Evolutionary conservation across 2,329 filamentous ascomycete species (phyloP), one percentile per base, ranked within the genome.

Genomic region (Diaporthe vexans): DNA sequence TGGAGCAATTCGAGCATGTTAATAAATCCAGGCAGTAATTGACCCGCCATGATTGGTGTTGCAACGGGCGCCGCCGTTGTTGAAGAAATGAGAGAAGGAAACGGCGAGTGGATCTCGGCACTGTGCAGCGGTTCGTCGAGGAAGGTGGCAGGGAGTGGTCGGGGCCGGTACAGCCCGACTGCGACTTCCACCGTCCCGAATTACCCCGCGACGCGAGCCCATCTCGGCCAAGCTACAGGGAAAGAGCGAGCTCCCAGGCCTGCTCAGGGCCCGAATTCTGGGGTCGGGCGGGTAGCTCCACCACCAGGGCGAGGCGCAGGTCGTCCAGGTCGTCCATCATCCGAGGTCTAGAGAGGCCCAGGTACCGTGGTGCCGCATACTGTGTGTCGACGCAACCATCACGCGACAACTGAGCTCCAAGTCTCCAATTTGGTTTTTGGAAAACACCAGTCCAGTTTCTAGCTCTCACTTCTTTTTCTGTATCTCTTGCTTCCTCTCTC

Each of bases 151-250:
- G 21, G 11, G 8, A 11, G 9, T 24, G 43, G 46, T 52, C 61
- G 61, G 61, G 63, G 63, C 63, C 63, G 63, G 63, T 24, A 4
- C 63, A 52, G 63, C 63, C 63, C 63, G 63, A 67, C 63, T 40
- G 63, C 48, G 63, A 54, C 63, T n/a, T 21, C 46, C 5, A 26
- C 48, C 13, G 29, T 68, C 63, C 63, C 63, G 63, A 54, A 21
- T 54, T 68, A 68, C 48, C 63, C 63, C 63, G 63, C 63, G 63
- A 40, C 26, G 43, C 61, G 61, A 15, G 59, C 59, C 59, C 40
- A 46, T 33, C 40, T 63, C 59, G 59, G 37, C 19, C 61, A 17
- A 17, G 24, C 40, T 51, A 35, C 43, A 65, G 61, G 26, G 61
- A 21, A 5, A 17, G 43, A 24, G 43, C 43, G 26, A 40, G 43